These are phyloP conservation scores for Pachysolen tannophilus DNA, from an alignment of 805 yeast species.

Conservation along the genomic window DNA sequence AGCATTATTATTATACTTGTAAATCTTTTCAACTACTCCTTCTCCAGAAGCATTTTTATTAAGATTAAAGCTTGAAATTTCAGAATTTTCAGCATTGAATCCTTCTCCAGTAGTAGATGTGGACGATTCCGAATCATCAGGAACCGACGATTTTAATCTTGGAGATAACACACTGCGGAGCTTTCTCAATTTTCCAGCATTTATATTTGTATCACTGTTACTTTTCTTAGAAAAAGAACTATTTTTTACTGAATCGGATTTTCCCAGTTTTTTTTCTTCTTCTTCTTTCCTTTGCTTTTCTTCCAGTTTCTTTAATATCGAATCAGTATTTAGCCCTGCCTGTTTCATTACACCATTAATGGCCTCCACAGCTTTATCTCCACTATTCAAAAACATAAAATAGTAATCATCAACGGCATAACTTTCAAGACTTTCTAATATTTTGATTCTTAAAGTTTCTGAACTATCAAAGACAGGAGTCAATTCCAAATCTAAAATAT, in stretches of 20 bases:
- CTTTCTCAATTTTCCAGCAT: slow-evolving; percentile 12
- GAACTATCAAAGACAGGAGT: slow-evolving; percentile 48
- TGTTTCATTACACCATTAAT: slow-evolving; percentile 32
- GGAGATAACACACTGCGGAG: neutral
- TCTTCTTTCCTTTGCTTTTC: too few species aligned
- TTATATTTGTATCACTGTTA: slow-evolving; percentile 18
- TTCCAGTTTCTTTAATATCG: too few species aligned
- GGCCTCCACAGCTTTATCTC: slow-evolving; percentile 31
- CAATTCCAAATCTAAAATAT: slow-evolving; percentile 54
- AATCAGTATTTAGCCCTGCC: slow-evolving; percentile 15
- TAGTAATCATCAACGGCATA: slow-evolving; percentile 61
- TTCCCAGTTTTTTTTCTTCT: slow-evolving; percentile 1
- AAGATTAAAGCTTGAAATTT: neutral
- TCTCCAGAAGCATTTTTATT: too few species aligned
- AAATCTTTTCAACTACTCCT: neutral
- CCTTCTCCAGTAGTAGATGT: neutral
- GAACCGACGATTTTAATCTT: neutral
- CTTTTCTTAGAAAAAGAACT: neutral
- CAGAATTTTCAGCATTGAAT: slow-evolving; percentile 7
- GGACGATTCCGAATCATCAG: neutral
- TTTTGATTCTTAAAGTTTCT: slow-evolving; percentile 51
- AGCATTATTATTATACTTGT: neutral
- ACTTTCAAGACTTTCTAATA: slow-evolving; percentile 43
- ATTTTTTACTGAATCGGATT: neutral
- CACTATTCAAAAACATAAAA: slow-evolving; percentile 56